Conservation (phyloP, 495 filamentous ascomycete species). For the Bacidia gigantensis region DNA sequence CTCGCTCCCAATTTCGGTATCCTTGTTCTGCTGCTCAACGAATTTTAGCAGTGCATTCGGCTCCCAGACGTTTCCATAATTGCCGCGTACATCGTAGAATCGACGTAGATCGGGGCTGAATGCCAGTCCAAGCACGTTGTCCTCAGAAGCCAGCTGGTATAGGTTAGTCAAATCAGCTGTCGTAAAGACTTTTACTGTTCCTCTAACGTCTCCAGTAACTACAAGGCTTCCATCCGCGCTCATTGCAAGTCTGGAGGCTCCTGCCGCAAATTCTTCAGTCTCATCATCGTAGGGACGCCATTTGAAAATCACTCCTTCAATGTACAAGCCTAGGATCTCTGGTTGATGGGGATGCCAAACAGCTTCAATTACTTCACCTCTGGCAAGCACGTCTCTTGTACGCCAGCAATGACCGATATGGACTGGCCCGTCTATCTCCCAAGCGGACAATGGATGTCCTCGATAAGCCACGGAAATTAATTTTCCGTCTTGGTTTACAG, state of each 20-base stretch:
- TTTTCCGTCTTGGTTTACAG: slow-evolving; percentile 17
- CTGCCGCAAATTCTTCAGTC: slow-evolving; percentile 12
- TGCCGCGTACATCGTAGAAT: slow-evolving; percentile 21
- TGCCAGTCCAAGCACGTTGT: slow-evolving; percentile 14
- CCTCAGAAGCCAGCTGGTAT: slow-evolving; percentile 16
- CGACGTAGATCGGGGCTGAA: slow-evolving; percentile 21
- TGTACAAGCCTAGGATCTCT: slow-evolving; percentile 20
- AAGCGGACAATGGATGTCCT: slow-evolving; percentile 19
- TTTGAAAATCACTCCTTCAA: slow-evolving; percentile 20
- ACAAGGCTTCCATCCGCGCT: slow-evolving; percentile 19
- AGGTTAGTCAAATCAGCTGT: slow-evolving; percentile 16
- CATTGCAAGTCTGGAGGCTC: slow-evolving; percentile 15
- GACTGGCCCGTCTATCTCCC: slow-evolving; percentile 19
- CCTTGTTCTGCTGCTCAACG: slow-evolving; percentile 16
- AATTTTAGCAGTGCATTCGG: slow-evolving; percentile 18
- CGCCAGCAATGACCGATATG: slow-evolving; percentile 21
- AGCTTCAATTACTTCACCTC: slow-evolving; percentile 19
- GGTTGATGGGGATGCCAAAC: slow-evolving; percentile 18
- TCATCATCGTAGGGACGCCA: slow-evolving; percentile 19
- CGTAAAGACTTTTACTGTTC: slow-evolving; percentile 17
- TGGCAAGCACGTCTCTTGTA: slow-evolving; percentile 10
- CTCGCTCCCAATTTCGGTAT: slow-evolving; percentile 11
- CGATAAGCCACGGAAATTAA: slow-evolving; percentile 19
- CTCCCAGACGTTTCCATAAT: slow-evolving; percentile 21
- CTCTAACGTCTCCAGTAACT: slow-evolving; percentile 18